phyloP scores from a whole-genome alignment of 202 grass and related monocot species.

The Saccharum hybrid region DNA sequence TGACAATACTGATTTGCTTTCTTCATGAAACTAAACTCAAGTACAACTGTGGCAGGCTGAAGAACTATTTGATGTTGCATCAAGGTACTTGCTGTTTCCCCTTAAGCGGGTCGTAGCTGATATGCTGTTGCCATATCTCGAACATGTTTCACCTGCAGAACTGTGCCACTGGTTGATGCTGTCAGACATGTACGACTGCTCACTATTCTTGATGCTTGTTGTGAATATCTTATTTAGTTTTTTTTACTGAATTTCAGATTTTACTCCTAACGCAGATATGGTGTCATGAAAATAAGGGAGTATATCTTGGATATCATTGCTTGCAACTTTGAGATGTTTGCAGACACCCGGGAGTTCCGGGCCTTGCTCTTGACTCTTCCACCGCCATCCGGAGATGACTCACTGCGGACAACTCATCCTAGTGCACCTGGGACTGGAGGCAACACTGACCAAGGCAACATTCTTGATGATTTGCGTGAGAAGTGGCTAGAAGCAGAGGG shows the following conservation, averaged over 20 bases:
- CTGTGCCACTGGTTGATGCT: constrained; percentile 92
- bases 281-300: constrained; percentile 87
- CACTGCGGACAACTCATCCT: constrained; percentile 69
- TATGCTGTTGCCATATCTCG: constrained; percentile 70
- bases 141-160: constrained; percentile 67
- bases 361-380: constrained; percentile 86
- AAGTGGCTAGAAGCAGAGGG: constrained; percentile 88
- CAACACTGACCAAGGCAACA: constrained; percentile 66
- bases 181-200: constrained; percentile 77
- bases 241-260: constrained; percentile 17
- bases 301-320: constrained; percentile 87
- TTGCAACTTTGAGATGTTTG: constrained; percentile 86
- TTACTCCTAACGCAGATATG: constrained; percentile 57
- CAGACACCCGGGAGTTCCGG: constrained; percentile 66
- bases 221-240: not conserved
- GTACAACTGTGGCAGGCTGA: constrained; percentile 63
- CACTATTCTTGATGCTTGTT: constrained; percentile 9
- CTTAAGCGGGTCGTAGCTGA: constrained; percentile 83
- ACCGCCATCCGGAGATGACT: constrained; percentile 64
- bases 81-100: constrained; percentile 90
- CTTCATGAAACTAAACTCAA: not conserved
- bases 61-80: constrained; percentile 94
- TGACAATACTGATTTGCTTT: not conserved
- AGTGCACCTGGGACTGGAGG: constrained; percentile 66
- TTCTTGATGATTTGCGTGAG: constrained; percentile 91